These are phyloP conservation scores for Papilionanthe hybrid DNA, from an alignment of 116 monocot genomes.

Conservation along the genomic window DNA sequence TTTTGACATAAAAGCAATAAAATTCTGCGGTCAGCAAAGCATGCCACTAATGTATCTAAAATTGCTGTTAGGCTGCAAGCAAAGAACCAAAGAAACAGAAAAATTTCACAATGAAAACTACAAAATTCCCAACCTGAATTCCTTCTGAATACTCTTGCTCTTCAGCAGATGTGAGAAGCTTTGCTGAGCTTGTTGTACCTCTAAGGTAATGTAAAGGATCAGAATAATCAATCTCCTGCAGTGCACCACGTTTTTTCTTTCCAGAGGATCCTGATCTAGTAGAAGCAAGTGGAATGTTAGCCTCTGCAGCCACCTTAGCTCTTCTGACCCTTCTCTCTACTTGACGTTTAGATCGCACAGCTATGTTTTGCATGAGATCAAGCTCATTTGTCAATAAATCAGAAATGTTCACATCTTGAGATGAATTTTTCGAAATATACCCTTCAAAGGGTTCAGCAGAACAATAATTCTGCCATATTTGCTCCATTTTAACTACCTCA, in stretches of 20 bases:
- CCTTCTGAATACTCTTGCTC: constrained; percentile 70
- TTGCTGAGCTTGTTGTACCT: constrained; percentile 49
- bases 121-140: constrained; percentile 53
- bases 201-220: constrained; percentile 77
- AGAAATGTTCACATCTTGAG: constrained; percentile 11
- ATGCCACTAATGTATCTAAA: not conserved
- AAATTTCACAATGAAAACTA: not conserved
- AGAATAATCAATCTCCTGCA: constrained; percentile 59
- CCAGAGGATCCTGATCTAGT: constrained; percentile 38
- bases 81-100: not conserved
- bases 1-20: not conserved
- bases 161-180: constrained; percentile 67
- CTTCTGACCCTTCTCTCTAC: constrained; percentile 73
- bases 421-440: not conserved
- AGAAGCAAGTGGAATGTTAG: constrained; percentile 18
- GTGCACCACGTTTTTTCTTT: constrained; percentile 51
- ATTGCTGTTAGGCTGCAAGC: not conserved
- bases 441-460: constrained; percentile 6
- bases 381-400: constrained; percentile 13
- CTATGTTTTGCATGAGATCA: constrained; percentile 20
- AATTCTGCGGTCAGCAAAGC: not conserved
- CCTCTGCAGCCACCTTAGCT: constrained; percentile 43
- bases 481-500: constrained; percentile 39
- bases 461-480: not conserved
- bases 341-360: constrained; percentile 73